These are phyloP conservation scores for Teratosphaeria zuluensis DNA, from an alignment of 2,329 filamentous ascomycete species.

Conservation along the genomic window DNA sequence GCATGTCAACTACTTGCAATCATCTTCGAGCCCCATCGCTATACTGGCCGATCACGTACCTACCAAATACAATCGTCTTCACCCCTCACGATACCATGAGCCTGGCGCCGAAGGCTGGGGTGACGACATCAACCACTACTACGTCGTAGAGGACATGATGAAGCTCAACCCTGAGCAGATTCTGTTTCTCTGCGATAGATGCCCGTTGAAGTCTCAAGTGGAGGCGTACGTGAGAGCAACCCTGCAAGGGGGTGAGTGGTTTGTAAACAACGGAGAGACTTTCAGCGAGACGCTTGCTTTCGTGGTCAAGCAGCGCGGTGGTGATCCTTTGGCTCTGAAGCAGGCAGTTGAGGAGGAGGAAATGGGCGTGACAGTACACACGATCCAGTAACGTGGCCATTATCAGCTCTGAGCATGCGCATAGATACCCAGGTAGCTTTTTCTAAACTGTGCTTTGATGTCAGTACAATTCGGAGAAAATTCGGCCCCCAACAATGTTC, in stretches of 20 bases:
- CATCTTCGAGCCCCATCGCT: slow-evolving; percentile 7
- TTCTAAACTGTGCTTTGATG: background rate
- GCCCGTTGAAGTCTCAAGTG: slow-evolving; percentile 47
- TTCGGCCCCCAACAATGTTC: background rate
- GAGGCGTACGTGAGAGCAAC: slow-evolving; percentile 40
- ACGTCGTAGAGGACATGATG: slow-evolving; percentile 55
- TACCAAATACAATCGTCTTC: slow-evolving; percentile 37
- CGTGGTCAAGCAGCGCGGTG: slow-evolving; percentile 47
- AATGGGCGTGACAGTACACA: slow-evolving; percentile 50
- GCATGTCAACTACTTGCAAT: slow-evolving; percentile 25
- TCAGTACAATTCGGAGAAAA: background rate
- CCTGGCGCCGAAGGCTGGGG: slow-evolving; percentile 53
- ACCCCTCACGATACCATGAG: slow-evolving; percentile 40
- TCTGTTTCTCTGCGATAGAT: slow-evolving; percentile 47
- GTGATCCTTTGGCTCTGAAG: slow-evolving; percentile 49
- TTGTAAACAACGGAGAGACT: slow-evolving; percentile 54
- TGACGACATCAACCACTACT: slow-evolving; percentile 54
- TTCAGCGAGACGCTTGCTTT: slow-evolving; percentile 49
- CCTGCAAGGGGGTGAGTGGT: slow-evolving; percentile 43
- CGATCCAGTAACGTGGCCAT: background rate
- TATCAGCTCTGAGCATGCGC: background rate
- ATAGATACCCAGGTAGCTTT: background rate
- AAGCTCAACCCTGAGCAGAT: slow-evolving; percentile 53
- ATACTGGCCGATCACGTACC: slow-evolving; percentile 18
- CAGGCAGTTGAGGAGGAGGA: slow-evolving; percentile 58